Base-by-base conservation (phyloP, 306 rosid genomes). In the Alnus glutinosa region DNA sequence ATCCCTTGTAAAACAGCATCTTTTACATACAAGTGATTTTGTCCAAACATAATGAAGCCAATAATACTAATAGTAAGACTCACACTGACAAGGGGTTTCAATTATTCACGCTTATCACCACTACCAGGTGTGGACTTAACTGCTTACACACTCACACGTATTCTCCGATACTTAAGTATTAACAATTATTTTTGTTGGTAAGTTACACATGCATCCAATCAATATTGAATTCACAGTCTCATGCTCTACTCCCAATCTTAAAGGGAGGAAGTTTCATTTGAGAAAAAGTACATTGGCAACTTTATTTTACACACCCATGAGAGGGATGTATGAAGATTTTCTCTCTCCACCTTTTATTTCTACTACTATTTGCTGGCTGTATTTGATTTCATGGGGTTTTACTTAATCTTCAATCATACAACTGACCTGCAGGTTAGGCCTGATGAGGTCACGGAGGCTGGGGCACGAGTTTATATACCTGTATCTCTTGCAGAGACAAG, bases 361-460 rank as follows among this genome's bases (percentile, higher is more conserved):
- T 67, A 54, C 23, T 12, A 73, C 14, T 76, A 64, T 42, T 36
- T 55, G 78, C 79, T 57, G 63, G 52, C 71, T 73, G 58, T 75
- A 57, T 79, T 80, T 13, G 37, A 73, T 58, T 58, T 78, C 63
- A 79, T 75, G 74, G 74, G 76, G 78, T 80, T 82, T 85, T 82
- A 78, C 80, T 83, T 77, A 32, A 83, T 70, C 82, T 87, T 78
- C 85, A 86, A 84, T 85, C 61, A 61, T 78, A 81, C 80, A 87
- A 92, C 81, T 83, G 80, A 50, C 66, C 75, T 85, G 58, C 98
- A 95, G 98, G 90, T 95, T 80, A 86, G 79, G 83, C 93, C 84
- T 51, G 89, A 83, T 83, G 97, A 91, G 78, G 93, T 86, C 69
- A 85, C 92, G 92, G 86, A 88, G 74, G 77, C 59, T n/a, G 97